Percentiles rank a stretch among this genome's conserved stretches.
Evolutionary conservation across 2,329 filamentous ascomycete genomes (phyloP).

Genomic region (Neopestalotiopsis sp.): DNA sequence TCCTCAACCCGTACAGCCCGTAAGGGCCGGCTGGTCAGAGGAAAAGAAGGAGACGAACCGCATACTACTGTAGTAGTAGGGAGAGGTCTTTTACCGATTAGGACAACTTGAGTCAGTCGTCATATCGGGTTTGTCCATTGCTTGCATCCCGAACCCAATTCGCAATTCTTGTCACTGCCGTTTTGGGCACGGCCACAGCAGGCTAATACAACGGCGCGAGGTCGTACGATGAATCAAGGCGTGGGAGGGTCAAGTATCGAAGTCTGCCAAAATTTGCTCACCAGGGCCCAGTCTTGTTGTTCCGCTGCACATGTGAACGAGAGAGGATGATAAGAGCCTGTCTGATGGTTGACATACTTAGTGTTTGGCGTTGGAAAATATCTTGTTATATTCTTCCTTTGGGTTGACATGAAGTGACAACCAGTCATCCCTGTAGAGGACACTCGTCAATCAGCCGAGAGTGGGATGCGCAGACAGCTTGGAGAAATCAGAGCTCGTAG

Average conservation of each 20-base stretch:
- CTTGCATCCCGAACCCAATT: slow-evolving; percentile 10
- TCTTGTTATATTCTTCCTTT: not conserved
- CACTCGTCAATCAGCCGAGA: not conserved
- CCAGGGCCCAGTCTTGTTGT: not conserved
- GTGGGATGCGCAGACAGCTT: not conserved
- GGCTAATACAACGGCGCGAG: not conserved
- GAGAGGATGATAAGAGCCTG: not conserved
- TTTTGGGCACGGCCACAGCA: not conserved
- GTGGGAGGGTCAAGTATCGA: not conserved
- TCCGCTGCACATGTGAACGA: not conserved
- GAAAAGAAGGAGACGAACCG: not conserved
- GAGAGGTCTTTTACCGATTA: not conserved
- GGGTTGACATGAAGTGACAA: not conserved
- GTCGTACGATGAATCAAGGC: not conserved
- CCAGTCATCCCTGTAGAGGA: not conserved
- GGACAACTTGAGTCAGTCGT: not conserved
- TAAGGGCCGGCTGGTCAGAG: not conserved
- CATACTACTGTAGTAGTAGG: not conserved
- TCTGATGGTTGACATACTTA: not conserved
- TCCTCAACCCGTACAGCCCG: not conserved
- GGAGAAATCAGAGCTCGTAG: not conserved
- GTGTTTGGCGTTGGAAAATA: not conserved
- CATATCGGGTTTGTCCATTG: not conserved
- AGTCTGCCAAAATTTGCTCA: not conserved
- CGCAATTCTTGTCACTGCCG: not conserved